Evolutionary conservation across 2,329 filamentous ascomycete species (phyloP).

Genomic region (Fusarium napiforme): DNA sequence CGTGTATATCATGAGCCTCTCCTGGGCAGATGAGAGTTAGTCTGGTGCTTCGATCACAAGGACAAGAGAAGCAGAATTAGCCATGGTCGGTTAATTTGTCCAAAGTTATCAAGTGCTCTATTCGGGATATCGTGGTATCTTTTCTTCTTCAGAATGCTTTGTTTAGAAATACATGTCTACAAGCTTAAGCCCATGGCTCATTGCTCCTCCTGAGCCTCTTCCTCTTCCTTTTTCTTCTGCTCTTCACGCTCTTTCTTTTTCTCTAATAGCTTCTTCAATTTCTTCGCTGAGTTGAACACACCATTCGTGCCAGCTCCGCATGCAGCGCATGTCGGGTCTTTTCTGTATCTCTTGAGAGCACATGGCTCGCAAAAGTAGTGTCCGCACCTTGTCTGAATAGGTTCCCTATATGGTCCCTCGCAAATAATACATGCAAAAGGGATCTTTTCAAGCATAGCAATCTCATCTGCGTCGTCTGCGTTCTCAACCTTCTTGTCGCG

Average conservation of each 20-base stretch:
- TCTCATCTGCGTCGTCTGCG: slow-evolving; percentile 67
- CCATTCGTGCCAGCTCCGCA: slow-evolving; percentile 88
- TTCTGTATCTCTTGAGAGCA: slow-evolving; percentile 85
- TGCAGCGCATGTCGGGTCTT: slow-evolving; percentile 85
- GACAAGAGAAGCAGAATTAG: not conserved
- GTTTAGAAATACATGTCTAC: slow-evolving; percentile 5
- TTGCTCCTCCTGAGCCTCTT: slow-evolving; percentile 56
- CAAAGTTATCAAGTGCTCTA: not conserved
- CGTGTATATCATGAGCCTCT: slow-evolving; percentile 14
- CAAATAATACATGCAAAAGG: slow-evolving; percentile 93
- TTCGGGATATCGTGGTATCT: slow-evolving; percentile 15
- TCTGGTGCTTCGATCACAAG: slow-evolving; percentile 30
- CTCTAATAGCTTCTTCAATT: slow-evolving; percentile 81
- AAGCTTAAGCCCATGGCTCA: not conserved
- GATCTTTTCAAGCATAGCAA: slow-evolving; percentile 81
- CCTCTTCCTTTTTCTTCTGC: slow-evolving; percentile 62
- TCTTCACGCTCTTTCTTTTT: slow-evolving; percentile 73
- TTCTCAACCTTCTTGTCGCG: slow-evolving; percentile 49
- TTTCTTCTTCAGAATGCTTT: not conserved
- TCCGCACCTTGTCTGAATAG: slow-evolving; percentile 88
- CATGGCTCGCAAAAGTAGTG: slow-evolving; percentile 97
- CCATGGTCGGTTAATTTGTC: not conserved
- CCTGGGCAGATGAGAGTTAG: not conserved
- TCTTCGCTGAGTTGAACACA: slow-evolving; percentile 89
- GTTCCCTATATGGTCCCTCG: slow-evolving; percentile 78